Evolutionary conservation across 345 rosid genomes (phyloP), one percentile per base, ranked within the genome.

Genomic region (Eucalyptus urophylla): DNA sequence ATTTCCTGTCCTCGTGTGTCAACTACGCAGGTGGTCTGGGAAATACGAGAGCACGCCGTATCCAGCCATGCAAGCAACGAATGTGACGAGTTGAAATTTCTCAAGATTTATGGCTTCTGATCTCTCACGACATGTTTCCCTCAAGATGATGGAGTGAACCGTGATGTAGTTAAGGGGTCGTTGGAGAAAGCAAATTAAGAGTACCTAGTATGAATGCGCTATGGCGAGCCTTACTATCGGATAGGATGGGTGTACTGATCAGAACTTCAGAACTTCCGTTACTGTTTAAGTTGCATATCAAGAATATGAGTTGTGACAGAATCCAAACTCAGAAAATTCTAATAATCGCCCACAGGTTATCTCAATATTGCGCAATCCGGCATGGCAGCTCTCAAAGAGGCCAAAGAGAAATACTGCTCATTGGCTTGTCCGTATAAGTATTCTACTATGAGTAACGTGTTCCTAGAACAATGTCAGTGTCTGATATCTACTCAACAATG

Each of bases 11-110:
- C 47, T 76, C 83, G 11, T 11, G 83, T 40, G 83, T 40, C 47
- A 3, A 76, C 21, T 14, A 76, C 27, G 40, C 92, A 97, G 99
- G 96, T 97, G 98, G 99, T 91, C 89, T 37, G 96, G 99, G 45
- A 97, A 97, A 89, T 97, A 92, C 60, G 98, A 96, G 92, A 89
- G 92, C 89, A 92, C 95, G 13, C 90, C 87, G 2, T 95, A 90
- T 89, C 95, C 98, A 87, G 92, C 92, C 5, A 58, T 65, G 62
- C 86, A 89, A 56, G 87, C 54, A 60, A 65, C 58, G 21, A 51
- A 88, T 19, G 87, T 67, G 65, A 85, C 88, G 44, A 87, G 45
- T 45, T 81, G 89, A 85, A 86, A 49, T 51, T 45, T 31, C 56
- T 47, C 49, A 65, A 87, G 86, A 51, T 24, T 54, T 21, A 37